These are phyloP conservation scores for Zygosaccharomyces sapae DNA, from an alignment of 1,139 yeast genomes.

Conservation along the genomic window DNA sequence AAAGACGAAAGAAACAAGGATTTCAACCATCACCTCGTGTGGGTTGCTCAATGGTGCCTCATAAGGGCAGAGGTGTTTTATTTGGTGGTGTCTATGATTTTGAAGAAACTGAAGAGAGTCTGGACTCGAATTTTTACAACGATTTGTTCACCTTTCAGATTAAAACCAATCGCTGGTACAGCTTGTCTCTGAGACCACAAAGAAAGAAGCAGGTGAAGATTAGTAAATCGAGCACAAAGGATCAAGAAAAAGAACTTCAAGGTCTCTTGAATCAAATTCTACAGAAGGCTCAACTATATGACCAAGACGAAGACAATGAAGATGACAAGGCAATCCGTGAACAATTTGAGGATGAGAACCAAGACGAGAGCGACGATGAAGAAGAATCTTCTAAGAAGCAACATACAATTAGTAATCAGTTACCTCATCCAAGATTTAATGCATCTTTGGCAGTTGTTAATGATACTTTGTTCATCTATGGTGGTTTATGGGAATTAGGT, in stretches of 20 bases:
- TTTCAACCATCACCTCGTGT: slow-evolving; percentile 87
- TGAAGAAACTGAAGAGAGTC: slow-evolving; percentile 90
- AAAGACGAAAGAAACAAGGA: slow-evolving; percentile 84
- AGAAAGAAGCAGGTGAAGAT: slow-evolving; percentile 46
- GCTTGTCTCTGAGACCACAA: slow-evolving; percentile 60
- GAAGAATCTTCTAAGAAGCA: slow-evolving; percentile 3
- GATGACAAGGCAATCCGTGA: slow-evolving; percentile 43
- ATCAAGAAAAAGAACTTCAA: slow-evolving; percentile 77
- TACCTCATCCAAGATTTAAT: slow-evolving; percentile 90
- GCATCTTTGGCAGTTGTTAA: slow-evolving; percentile 82
- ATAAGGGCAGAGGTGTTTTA: slow-evolving; percentile 86
- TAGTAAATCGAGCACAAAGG: slow-evolving; percentile 36
- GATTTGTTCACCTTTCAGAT: slow-evolving; percentile 76
- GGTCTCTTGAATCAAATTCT: slow-evolving; percentile 70
- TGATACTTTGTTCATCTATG: slow-evolving; percentile 79
- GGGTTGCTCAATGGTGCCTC: slow-evolving; percentile 88
- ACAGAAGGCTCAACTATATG: slow-evolving; percentile 62
- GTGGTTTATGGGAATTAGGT: slow-evolving; percentile 87
- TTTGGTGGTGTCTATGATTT: slow-evolving; percentile 96
- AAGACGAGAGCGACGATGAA: slow-evolving; percentile 6
- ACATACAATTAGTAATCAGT: slow-evolving; percentile 43
- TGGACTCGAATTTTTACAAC: slow-evolving; percentile 82
- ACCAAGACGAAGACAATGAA: slow-evolving; percentile 46
- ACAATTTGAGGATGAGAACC: slow-evolving; percentile 34
- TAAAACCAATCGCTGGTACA: slow-evolving; percentile 87